Evolutionary conservation across 2,329 filamentous ascomycete genomes (phyloP).

Genomic region (Aspergillus versicolor): DNA sequence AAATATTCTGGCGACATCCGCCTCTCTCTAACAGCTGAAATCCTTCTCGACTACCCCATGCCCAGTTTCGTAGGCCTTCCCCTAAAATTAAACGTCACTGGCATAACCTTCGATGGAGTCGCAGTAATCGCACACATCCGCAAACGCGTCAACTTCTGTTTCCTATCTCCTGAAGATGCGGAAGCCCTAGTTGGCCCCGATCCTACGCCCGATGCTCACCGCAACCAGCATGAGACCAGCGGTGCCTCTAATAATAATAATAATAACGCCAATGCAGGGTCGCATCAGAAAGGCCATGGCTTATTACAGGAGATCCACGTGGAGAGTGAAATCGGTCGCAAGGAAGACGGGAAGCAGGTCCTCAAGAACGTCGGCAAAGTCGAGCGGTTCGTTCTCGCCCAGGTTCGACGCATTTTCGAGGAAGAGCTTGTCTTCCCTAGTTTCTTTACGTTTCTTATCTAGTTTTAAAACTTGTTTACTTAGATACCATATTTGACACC

Average conservation of each 20-base stretch:
- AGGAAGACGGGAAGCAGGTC: constrained; percentile 88
- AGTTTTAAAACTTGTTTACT: neutral
- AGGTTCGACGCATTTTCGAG: constrained; percentile 95
- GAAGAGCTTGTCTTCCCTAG: constrained; percentile 98
- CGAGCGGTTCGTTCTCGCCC: constrained; percentile 93
- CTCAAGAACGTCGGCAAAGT: constrained; percentile 99
- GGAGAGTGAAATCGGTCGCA: constrained; percentile 94
- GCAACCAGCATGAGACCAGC: constrained; percentile 25
- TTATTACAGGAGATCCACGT: constrained; percentile 90
- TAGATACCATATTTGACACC: neutral
- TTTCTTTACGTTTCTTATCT: constrained; percentile 70
- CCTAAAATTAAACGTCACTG: constrained; percentile 90
- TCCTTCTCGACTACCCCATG: constrained; percentile 96
- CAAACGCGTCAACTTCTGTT: constrained; percentile 88
- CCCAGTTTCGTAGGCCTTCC: constrained; percentile 96
- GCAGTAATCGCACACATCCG: constrained; percentile 90
- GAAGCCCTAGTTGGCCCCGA: constrained; percentile 65
- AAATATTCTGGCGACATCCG: constrained; percentile 84
- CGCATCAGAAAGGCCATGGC: constrained; percentile 60
- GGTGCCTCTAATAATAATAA: constrained; percentile 10
- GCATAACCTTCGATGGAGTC: constrained; percentile 90
- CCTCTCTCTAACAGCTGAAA: constrained; percentile 88
- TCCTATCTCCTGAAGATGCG: constrained; percentile 88
- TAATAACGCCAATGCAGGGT: constrained; percentile 24
- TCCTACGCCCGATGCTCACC: constrained; percentile 9